phyloP scores from a whole-genome alignment of 257 asterid species.

The Solanum sejunctum region DNA sequence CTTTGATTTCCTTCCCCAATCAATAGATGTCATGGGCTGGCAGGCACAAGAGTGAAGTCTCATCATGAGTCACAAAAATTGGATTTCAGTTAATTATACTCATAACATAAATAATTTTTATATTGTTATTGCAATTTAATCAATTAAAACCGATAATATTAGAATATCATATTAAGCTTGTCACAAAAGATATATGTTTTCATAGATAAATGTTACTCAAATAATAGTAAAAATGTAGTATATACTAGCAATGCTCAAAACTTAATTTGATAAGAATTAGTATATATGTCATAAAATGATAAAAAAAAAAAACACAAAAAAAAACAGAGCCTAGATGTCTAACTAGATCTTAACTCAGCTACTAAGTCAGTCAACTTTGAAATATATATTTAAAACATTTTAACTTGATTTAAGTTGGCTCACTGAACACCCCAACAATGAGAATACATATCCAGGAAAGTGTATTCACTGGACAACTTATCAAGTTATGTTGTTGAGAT shows the following conservation, averaged over 20 bases:
- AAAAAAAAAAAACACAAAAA: no score
- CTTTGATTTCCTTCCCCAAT: not conserved
- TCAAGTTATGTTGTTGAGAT: fast-evolving
- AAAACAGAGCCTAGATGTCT: no score
- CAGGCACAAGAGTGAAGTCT: not conserved
- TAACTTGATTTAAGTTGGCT: not conserved
- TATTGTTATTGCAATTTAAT: not conserved
- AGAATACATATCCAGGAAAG: not conserved
- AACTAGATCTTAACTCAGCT: no score
- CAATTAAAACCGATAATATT: not conserved
- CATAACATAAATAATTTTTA: not conserved
- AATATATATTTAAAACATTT: not conserved
- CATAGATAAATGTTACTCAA: no score
- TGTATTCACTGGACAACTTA: not conserved
- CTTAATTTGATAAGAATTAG: no score
- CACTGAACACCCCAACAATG: not conserved
- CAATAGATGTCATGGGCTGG: not conserved
- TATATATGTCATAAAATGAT: no score
- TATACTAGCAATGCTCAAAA: no score
- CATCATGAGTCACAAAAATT: not conserved
- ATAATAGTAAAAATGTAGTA: no score
- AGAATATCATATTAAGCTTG: not conserved
- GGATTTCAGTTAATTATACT: not conserved
- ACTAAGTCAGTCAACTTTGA: no score
- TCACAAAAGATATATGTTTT: no score